phyloP scores from a whole-genome alignment of 768 basidiomycete genomes.

The Tephrocybe sp. region DNA sequence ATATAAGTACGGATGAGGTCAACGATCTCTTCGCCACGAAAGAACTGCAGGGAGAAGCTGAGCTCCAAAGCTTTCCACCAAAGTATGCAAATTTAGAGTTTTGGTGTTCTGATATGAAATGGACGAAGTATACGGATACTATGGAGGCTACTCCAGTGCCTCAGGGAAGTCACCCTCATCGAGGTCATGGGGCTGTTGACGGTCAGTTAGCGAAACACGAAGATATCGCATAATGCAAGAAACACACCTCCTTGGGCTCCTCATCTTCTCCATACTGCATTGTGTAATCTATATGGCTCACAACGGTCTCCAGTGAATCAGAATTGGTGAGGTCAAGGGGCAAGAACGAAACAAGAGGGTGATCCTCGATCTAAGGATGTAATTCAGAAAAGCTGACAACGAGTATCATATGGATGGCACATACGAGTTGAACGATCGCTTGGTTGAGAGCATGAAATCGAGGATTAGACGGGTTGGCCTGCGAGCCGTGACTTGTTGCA shows the following conservation, averaged over 20 bases:
- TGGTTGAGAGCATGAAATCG: slow-evolving; percentile 93
- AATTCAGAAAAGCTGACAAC: too few species aligned
- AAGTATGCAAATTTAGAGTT: too few species aligned
- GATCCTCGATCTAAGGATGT: slow-evolving; percentile 84
- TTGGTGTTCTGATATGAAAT: background rate
- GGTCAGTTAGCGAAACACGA: slow-evolving; percentile 14
- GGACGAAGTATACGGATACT: background rate
- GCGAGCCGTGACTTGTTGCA: slow-evolving; percentile 57
- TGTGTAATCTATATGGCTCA: slow-evolving; percentile 96
- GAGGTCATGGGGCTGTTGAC: slow-evolving; percentile 78
- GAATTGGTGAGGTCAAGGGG: slow-evolving; percentile 90
- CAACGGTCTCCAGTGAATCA: slow-evolving; percentile 85
- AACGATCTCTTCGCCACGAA: too few species aligned
- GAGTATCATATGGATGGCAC: slow-evolving; percentile 24
- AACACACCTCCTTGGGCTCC: slow-evolving; percentile 86
- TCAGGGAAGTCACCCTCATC: slow-evolving; percentile 91
- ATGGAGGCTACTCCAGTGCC: slow-evolving; percentile 10
- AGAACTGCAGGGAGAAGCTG: too few species aligned
- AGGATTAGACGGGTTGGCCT: slow-evolving; percentile 59
- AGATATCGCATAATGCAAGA: slow-evolving; percentile 8
- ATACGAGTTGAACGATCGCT: slow-evolving; percentile 91
- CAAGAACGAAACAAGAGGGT: slow-evolving; percentile 95
- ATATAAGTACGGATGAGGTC: too few species aligned
- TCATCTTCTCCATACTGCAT: slow-evolving; percentile 99
- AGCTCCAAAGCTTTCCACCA: too few species aligned